Evolutionary conservation across 2,329 filamentous ascomycete genomes (phyloP), one percentile per base, ranked within the genome.

Genomic region (Nothophoma quercina): DNA sequence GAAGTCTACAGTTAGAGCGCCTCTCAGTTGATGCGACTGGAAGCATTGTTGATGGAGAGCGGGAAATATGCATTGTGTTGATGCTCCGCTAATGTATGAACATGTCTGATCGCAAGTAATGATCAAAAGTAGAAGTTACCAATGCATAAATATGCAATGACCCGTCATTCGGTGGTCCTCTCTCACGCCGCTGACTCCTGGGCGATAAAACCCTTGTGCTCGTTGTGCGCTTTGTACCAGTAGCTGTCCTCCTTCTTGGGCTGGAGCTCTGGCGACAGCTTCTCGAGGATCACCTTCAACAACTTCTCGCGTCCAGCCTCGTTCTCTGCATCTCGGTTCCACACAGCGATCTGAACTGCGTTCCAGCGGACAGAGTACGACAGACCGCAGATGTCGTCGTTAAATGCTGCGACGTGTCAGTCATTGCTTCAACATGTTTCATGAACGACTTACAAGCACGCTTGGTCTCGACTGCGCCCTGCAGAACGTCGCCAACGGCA

Each of bases 361-460:
- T 93, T 96, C 82, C 95, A 96, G 66, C 93, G 88, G 51, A 93
- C 90, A 1, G 89, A 92, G 60, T 95, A 86, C 33, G 90, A 91
- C 38, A 97, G 87, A 42, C 93, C 93, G 72, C 93, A 95, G 64
- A 98, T 83, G 63, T 86, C 89, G 71, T 96, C 91, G 72, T 90
- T 91, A 67, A 81, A 81, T 1, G 69, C 72, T 75, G 32, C 19
- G 13, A 7, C 32, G 15, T 18, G 10, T 47, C 29, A 61, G 47
- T 23, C 12, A 33, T 2, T 4, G 15, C 1, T n/a, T 9, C 9
- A 13, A 21, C 15, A 5, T 25, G 19, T 10, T 2, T n/a, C 16
- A 7, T 5, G 4, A 1, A 12, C 12, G 8, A 75, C 83, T 69
- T 74, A 91, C 88, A 84, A 53, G 84, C 81, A 41, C 77, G 69